Percentiles rank a stretch among this genome's conserved stretches.
Evolutionary conservation across 192 early-diverging fungal species (phyloP).

Genomic region (Coemansia sp.): DNA sequence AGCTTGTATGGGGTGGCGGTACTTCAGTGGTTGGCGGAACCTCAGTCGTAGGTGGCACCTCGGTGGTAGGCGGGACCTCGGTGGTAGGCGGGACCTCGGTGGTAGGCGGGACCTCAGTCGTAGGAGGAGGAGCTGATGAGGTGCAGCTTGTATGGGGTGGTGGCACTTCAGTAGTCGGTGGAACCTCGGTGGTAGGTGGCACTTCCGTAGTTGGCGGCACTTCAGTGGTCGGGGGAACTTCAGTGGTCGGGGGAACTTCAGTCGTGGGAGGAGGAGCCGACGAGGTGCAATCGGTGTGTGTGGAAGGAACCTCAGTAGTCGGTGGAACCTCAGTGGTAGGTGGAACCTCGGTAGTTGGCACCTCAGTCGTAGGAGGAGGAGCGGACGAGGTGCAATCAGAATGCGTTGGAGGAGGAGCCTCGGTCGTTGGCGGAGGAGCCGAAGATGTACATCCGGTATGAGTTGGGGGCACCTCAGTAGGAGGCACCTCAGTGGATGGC

Average conservation of each 20-base stretch:
- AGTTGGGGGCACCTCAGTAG: conserved; percentile 17
- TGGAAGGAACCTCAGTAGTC: conserved; percentile 18
- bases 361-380: conserved; percentile 10
- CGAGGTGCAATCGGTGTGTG: conserved; percentile 6
- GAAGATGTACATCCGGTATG: conserved; percentile 10
- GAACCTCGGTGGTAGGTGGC: conserved; percentile 20
- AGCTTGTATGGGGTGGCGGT: conserved; percentile 1
- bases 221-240: neutral
- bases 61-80: conserved; percentile 12
- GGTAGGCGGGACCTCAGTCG: neutral
- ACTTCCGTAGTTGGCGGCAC: conserved; percentile 15
- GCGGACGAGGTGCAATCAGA: neutral
- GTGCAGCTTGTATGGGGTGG: conserved; percentile 15
- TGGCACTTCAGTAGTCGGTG: conserved; percentile 2
- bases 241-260: conserved; percentile 17
- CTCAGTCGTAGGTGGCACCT: conserved; percentile 3
- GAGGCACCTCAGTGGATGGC: conserved; percentile 8
- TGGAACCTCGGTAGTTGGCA: conserved; percentile 9
- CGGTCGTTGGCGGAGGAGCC: neutral
- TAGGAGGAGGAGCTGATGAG: conserved; percentile 1
- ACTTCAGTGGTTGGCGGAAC: conserved; percentile 1
- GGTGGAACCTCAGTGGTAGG: neutral
- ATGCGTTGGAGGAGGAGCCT: neutral
- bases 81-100: neutral
- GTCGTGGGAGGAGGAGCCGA: conserved; percentile 19